phyloP scores from a whole-genome alignment of 768 basidiomycete genomes.

The Boletus rex-veris region DNA sequence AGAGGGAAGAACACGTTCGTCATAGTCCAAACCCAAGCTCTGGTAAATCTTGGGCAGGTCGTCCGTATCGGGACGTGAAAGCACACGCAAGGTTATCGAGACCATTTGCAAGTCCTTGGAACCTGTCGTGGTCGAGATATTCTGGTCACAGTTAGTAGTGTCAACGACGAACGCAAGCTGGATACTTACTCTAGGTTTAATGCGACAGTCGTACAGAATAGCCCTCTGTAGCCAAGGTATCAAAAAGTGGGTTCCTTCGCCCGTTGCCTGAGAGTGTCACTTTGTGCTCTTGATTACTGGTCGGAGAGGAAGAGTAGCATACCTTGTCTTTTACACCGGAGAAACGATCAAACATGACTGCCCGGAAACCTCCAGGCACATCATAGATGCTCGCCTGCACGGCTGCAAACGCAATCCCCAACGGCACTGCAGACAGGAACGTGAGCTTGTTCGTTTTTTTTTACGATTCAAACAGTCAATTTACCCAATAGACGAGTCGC shows the following conservation, averaged over 20 bases:
- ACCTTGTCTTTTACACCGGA: conserved; percentile 84
- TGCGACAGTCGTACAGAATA: conserved; percentile 96
- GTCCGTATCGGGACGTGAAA: conserved; percentile 86
- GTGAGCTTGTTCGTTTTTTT: conserved; percentile 10
- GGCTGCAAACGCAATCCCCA: conserved; percentile 40
- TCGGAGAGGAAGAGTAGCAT: conserved; percentile 15
- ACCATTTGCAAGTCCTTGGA: conserved; percentile 99
- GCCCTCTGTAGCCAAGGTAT: conserved; percentile 95
- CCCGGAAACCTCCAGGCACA: conserved; percentile 90
- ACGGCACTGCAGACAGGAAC: conserved; percentile 26
- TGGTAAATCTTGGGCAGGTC: conserved; percentile 95
- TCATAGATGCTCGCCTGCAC: conserved; percentile 55
- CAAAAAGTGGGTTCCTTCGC: conserved; percentile 94
- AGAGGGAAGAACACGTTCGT: conserved; percentile 95
- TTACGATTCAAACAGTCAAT: conserved; percentile 9
- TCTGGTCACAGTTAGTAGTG: conserved; percentile 43
- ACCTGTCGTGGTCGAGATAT: conserved; percentile 97
- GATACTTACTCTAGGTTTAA: conserved; percentile 81
- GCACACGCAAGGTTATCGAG: conserved; percentile 90
- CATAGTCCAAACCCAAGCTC: conserved; percentile 91
- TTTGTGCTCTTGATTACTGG: not conserved
- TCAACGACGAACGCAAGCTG: not conserved
- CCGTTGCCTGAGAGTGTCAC: conserved; percentile 57
- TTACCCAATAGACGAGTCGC: conserved; percentile 49
- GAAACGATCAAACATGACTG: conserved; percentile 98